Percentiles rank a stretch among this genome's conserved stretches.
These are phyloP conservation scores for Lentinula novae-zelandiae DNA, from an alignment of 1,284 basidiomycete genomes.

Conservation along the genomic window DNA sequence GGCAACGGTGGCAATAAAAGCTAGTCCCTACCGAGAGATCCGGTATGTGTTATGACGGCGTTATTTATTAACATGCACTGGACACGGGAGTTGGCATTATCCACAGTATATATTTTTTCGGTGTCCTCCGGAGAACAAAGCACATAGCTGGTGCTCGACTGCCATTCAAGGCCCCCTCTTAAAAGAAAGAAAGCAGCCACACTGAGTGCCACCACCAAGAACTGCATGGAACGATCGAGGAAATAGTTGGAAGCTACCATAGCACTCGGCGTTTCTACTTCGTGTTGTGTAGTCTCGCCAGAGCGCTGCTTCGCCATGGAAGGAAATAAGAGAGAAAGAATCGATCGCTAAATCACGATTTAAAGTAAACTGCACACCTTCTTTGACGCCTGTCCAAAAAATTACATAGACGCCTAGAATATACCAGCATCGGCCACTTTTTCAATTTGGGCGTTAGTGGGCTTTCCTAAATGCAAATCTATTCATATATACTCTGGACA, in stretches of 20 bases:
- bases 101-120: constrained; percentile 57
- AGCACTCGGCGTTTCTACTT: neutral
- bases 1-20: neutral
- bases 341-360: neutral
- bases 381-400: no score
- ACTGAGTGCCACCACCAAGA: neutral
- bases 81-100: constrained; percentile 40
- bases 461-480: no score
- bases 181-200: neutral
- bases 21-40: constrained; percentile 47
- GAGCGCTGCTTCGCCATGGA: neutral
- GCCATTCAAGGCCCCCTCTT: neutral
- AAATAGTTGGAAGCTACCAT: neutral
- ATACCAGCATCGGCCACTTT: no score
- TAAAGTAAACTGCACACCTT: no score
- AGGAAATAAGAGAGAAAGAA: neutral
- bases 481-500: no score
- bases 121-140: constrained; percentile 50
- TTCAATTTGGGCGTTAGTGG: no score
- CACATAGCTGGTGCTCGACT: constrained; percentile 36
- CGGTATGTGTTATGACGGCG: constrained; percentile 46
- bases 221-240: neutral
- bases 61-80: constrained; percentile 60
- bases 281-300: neutral
- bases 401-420: no score